Base-by-base conservation (phyloP, 2,329 filamentous ascomycete genomes). In the Sporothrix humicola region DNA sequence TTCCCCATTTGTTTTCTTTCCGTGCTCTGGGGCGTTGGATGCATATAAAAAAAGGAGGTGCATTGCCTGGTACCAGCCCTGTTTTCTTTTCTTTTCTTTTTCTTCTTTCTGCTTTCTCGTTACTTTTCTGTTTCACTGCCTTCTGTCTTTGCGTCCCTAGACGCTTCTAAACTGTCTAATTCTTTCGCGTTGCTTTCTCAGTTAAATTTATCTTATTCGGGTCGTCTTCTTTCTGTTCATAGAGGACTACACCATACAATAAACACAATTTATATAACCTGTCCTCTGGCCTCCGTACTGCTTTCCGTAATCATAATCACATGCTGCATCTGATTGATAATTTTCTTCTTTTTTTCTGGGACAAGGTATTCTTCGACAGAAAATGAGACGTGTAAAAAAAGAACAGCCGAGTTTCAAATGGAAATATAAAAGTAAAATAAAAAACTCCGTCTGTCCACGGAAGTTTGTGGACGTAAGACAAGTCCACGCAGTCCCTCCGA, bases 321-420 rank as follows among this genome's bases (percentile, higher is more conserved):
- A 26, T 73, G 12, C 20, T 23, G 52, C 52, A 56, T 15, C 42
- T 10, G 12, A 23, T 75, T 73, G 44, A 69, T 42, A 52, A 56
- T 68, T 72, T 74, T 70, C 66, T 59, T 72, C n/a, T 70, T 71
- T 73, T 72, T 65, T 65, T 72, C 58, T 17, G 7, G 42, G 54
- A 48, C 54, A 23, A 20, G 37, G 52, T 58, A 58, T 44, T 23
- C n/a, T 58, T 56, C 20, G 52, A 56, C 12, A 54, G 26, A 58
- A 69, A 52, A 54, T 23, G 44, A 37, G 63, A 31, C 44, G 46
- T 23, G 48, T 17, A 71, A 56, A 69, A 69, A 66, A 48, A 56
- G 42, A 66, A 72, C 50, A 66, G 59, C 20, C 70, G 54, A 72
- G 70, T 63, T 65, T 44, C 66, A 52, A 69, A 52, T 54, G 48